These are phyloP conservation scores for Colletotrichum sp. DNA, from an alignment of 2,329 filamentous ascomycete genomes.

Conservation along the genomic window DNA sequence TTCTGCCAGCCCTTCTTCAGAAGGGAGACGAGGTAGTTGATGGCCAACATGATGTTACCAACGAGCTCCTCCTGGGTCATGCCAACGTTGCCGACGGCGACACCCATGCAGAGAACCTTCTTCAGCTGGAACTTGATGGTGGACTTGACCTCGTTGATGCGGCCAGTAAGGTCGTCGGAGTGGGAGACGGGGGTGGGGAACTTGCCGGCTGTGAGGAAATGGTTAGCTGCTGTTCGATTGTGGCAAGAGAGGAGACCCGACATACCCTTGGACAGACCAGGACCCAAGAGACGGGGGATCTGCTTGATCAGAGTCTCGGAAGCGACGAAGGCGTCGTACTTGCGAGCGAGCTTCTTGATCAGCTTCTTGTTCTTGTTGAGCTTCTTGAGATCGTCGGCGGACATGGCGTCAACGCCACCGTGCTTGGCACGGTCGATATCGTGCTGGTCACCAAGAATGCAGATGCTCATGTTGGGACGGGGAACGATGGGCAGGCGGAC, in stretches of 20 bases:
- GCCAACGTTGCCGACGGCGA: slow-evolving; percentile 97
- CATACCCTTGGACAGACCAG: slow-evolving; percentile 95
- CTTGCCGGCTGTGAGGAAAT: slow-evolving; percentile 78
- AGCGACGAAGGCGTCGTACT: slow-evolving; percentile 99
- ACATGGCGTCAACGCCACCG: slow-evolving; percentile 98
- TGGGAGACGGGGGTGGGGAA: slow-evolving; percentile 99
- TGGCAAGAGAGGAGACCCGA: slow-evolving; percentile 28
- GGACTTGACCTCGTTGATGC: slow-evolving; percentile 99
- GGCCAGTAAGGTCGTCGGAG: slow-evolving; percentile 88
- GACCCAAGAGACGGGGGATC: slow-evolving; percentile 99
- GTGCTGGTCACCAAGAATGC: slow-evolving; percentile 80
- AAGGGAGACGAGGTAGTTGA: slow-evolving; percentile 99
- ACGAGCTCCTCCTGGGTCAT: slow-evolving; percentile 97
- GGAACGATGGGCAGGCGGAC: slow-evolving; percentile 93
- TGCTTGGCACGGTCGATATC: slow-evolving; percentile 99
- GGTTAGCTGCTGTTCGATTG: slow-evolving; percentile 28
- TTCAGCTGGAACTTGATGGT: slow-evolving; percentile 99
- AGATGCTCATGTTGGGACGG: slow-evolving; percentile 89
- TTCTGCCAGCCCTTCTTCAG: slow-evolving; percentile 99
- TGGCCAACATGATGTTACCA: slow-evolving; percentile 99
- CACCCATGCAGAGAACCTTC: slow-evolving; percentile 99
- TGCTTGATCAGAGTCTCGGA: slow-evolving; percentile 99
- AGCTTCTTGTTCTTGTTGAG: slow-evolving; percentile 99
- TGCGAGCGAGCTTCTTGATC: slow-evolving; percentile 99
- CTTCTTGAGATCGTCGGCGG: slow-evolving; percentile 98